Evolutionary conservation across 2,329 filamentous ascomycete genomes (phyloP), one percentile per base, ranked within the genome.

Genomic region (Lasiodiplodia theobromae): DNA sequence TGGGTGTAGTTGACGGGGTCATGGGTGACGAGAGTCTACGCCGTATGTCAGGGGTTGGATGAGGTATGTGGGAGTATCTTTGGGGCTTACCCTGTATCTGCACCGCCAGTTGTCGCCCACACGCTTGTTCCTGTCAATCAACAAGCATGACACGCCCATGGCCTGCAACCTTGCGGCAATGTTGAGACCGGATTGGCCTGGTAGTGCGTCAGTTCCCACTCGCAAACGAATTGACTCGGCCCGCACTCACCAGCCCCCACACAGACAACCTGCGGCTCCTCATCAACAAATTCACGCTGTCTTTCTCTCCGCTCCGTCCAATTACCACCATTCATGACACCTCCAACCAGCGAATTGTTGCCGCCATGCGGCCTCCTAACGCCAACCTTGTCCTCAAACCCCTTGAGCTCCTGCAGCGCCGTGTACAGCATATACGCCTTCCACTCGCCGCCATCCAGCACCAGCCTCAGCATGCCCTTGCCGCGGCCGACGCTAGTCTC

Each of bases 341-440:
- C 82, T 60, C 81, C 82, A 70, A 90, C 87, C 4, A 83, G 78
- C 86, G 89, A 92, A 72, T 91, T 91, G 73, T 85, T 85, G 0
- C 86, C 87, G 0, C 90, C 90, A 23, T 80, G 79, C 0, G 87
- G 84, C 34, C 90, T 82, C 4, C 81, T 82, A 1, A 73, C 73
- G 1, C 83, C 81, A 1, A 82, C 74, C 0, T 72, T 70, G 74
- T 91, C 87, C 69, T 88, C 85, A 63, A 84, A 78, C 0, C 84
- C 86, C 4, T 81, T 85, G 5, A 92, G 71, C 47, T 86, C 83
- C 1, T 82, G 74, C 5, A 92, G 78, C 0, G 83, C 81, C 0
- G 90, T 92, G 73, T 88, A 91, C 0, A 92, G 72, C 1, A 88
- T 89, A 70, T 87, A 90, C 0, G 88, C 85, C 74, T 88, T 89